Evolutionary conservation across 2,329 filamentous ascomycete genomes (phyloP).

Genomic region (Gaeumannomyces sp.): DNA sequence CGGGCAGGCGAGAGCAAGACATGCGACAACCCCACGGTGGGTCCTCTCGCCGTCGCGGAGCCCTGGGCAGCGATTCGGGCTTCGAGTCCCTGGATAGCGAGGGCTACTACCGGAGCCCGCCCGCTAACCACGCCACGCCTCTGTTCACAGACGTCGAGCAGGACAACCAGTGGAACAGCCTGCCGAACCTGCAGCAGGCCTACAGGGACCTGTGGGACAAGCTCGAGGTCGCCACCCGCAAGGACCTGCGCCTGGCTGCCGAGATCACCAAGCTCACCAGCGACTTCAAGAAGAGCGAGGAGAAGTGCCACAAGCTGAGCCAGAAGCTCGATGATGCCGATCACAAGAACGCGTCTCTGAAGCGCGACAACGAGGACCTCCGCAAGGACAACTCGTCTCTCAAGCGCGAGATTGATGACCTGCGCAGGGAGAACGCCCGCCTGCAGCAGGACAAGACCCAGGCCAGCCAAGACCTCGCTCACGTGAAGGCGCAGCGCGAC

Average conservation of each 20-base stretch:
- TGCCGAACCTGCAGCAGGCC: constrained; percentile 1
- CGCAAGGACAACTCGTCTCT: background rate
- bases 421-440: background rate
- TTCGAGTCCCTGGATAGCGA: background rate
- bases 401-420: background rate
- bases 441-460: background rate
- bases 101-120: constrained; percentile 1
- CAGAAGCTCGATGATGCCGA: background rate
- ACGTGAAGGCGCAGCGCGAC: background rate
- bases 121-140: background rate
- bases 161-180: constrained; percentile 1
- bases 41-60: background rate
- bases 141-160: constrained; percentile 1
- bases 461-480: background rate
- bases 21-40: constrained; percentile 3
- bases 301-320: background rate
- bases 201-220: constrained; percentile 5
- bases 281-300: background rate
- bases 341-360: background rate
- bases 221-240: background rate
- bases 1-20: background rate
- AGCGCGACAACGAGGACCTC: background rate
- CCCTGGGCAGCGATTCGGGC: background rate
- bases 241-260: background rate
- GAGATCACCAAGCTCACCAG: background rate